A percentile compares a stretch with the other conserved stretches of the same genome.
These are phyloP conservation scores for Mucor piriformis DNA, from an alignment of 371 early-diverging fungal genomes.

Conservation along the genomic window DNA sequence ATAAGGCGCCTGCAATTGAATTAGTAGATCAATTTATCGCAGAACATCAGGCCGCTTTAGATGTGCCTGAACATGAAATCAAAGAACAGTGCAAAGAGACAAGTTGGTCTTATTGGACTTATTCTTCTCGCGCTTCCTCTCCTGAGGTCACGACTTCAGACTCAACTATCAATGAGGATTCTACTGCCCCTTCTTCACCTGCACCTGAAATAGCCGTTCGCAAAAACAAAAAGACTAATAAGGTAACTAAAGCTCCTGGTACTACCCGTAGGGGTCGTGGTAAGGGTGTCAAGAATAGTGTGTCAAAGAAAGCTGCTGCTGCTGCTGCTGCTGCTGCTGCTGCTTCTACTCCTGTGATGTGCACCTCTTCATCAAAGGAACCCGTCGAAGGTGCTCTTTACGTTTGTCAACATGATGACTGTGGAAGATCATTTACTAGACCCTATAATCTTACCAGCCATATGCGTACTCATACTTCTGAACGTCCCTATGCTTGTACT, in stretches of 20 bases:
- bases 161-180: neutral
- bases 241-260: constrained; percentile 18
- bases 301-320: constrained; percentile 6
- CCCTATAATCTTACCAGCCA: constrained; percentile 81
- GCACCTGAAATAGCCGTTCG: constrained; percentile 8
- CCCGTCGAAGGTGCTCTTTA: constrained; percentile 26
- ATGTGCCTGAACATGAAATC: constrained; percentile 11
- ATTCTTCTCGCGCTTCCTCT: constrained; percentile 19
- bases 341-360: neutral
- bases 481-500: constrained; percentile 66
- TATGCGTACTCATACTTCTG: constrained; percentile 86
- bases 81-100: constrained; percentile 10
- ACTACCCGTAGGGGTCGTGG: constrained; percentile 28
- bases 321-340: constrained; percentile 13
- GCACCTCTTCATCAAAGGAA: constrained; percentile 10
- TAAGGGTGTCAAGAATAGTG: constrained; percentile 29
- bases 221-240: constrained; percentile 17
- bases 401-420: constrained; percentile 51
- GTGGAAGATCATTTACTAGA: constrained; percentile 69
- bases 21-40: constrained; percentile 33
- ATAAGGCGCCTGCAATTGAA: constrained; percentile 19
- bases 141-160: constrained; percentile 24
- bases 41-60: constrained; percentile 30
- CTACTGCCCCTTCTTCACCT: constrained; percentile 12
- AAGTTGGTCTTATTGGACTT: constrained; percentile 25